These are phyloP conservation scores for Xanthoceras sorbifolium DNA, from an alignment of 345 rosid genomes.

Conservation along the genomic window DNA sequence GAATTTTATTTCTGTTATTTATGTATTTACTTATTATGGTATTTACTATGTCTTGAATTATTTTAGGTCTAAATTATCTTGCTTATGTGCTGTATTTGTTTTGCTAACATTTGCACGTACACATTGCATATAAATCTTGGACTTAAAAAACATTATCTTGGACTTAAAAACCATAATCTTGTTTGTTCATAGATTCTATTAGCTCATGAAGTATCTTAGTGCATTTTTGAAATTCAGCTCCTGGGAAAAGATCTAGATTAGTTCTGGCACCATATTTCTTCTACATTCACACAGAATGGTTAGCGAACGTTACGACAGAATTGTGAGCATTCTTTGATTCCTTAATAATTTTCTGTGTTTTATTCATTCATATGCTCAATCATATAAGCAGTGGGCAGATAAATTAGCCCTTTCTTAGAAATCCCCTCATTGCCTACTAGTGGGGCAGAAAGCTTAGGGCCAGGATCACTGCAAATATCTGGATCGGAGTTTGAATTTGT, in stretches of 20 bases:
- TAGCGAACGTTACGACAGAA: neutral
- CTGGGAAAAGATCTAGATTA: neutral
- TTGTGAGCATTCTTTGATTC: neutral
- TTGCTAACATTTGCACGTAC: neutral
- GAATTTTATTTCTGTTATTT: neutral
- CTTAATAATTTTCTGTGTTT: neutral
- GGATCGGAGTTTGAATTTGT: neutral
- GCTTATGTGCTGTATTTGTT: neutral
- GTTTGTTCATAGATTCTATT: constrained; percentile 1
- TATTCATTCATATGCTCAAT: neutral
- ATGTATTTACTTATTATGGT: neutral
- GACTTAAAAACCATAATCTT: neutral
- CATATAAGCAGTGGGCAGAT: neutral
- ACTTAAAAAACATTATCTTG: neutral
- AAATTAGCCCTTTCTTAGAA: neutral
- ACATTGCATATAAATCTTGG: no score
- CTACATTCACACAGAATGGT: neutral
- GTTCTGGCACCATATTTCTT: neutral
- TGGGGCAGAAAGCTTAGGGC: neutral
- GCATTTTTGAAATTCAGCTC: neutral
- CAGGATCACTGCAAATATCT: neutral
- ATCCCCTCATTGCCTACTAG: neutral
- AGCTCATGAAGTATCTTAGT: neutral
- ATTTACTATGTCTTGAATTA: neutral
- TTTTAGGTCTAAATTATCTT: neutral